These are phyloP conservation scores for Herpetospermum pedunculosum DNA, from an alignment of 306 rosid species.

Conservation along the genomic window DNA sequence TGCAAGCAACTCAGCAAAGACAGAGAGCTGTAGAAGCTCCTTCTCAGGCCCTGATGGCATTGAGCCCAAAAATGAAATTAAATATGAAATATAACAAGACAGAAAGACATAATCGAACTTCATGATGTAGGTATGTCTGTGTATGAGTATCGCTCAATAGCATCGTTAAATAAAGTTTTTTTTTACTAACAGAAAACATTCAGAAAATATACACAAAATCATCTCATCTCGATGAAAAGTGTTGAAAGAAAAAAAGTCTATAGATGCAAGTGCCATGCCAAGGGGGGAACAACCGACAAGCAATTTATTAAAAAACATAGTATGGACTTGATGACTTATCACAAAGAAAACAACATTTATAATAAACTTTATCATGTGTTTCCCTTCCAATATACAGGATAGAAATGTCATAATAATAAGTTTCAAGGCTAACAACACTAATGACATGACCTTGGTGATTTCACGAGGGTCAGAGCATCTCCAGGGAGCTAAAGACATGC, in stretches of 20 bases:
- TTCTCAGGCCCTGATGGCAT: conserved; percentile 66
- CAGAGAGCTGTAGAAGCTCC: conserved; percentile 71
- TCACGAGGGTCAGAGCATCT: not conserved
- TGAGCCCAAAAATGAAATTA: not conserved
- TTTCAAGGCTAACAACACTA: not conserved
- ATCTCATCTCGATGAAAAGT: not conserved
- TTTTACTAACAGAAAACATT: not conserved
- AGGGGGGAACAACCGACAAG: not conserved
- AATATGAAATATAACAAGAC: not conserved
- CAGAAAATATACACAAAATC: not conserved
- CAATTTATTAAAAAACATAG: not conserved
- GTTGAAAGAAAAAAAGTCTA: not conserved
- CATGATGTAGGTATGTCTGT: not conserved
- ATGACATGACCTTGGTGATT: not conserved
- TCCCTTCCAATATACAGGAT: not conserved
- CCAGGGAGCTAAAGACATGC: not conserved
- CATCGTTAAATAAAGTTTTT: not conserved
- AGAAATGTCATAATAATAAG: not conserved
- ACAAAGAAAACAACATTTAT: not conserved
- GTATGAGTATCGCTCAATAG: not conserved
- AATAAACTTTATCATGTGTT: not conserved
- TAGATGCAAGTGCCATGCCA: not conserved
- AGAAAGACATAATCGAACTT: not conserved
- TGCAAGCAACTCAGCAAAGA: conserved; percentile 62
- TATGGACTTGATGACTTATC: not conserved